A percentile compares a stretch with the other conserved stretches of the same genome.
Evolutionary conservation across 129 eudicot species (phyloP).

Genomic region (Calendula officinalis): DNA sequence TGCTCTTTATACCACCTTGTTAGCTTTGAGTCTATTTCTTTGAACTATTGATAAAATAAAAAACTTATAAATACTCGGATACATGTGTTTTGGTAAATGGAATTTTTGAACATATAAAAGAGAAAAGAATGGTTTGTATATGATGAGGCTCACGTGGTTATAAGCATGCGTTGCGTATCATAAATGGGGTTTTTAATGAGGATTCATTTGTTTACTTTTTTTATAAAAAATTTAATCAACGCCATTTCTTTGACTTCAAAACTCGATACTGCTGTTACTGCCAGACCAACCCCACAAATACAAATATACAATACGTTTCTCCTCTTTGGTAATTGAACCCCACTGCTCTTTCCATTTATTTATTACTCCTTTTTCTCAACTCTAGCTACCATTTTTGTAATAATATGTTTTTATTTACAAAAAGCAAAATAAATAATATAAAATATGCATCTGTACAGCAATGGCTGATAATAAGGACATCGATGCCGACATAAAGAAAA

Average conservation of each 20-base stretch:
- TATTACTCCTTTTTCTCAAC: background rate
- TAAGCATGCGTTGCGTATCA: slow-evolving; percentile 13
- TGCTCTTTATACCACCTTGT: too few relatives aligned
- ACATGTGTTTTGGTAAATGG: background rate
- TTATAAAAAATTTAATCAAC: background rate
- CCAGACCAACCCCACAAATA: slow-evolving; percentile 1
- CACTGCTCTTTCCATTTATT: background rate
- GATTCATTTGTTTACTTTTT: slow-evolving; percentile 19
- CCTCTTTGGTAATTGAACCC: slow-evolving; percentile 11
- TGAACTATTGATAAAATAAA: too few relatives aligned
- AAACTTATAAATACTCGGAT: background rate
- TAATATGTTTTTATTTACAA: background rate
- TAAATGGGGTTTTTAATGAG: slow-evolving; percentile 15
- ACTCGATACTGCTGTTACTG: background rate
- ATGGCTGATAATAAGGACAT: background rate
- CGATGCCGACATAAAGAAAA: background rate
- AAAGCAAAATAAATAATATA: background rate
- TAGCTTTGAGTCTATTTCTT: too few relatives aligned
- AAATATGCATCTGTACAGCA: background rate
- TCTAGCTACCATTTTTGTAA: background rate
- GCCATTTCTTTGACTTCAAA: slow-evolving; percentile 21
- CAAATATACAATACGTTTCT: background rate
- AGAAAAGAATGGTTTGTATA: background rate
- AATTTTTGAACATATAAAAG: background rate
- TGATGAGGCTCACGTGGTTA: background rate